A percentile compares a stretch with the other conserved stretches of the same genome.
phyloP scores from a whole-genome alignment of 257 asterid genomes.

The Ocimum tenuiflorum region DNA sequence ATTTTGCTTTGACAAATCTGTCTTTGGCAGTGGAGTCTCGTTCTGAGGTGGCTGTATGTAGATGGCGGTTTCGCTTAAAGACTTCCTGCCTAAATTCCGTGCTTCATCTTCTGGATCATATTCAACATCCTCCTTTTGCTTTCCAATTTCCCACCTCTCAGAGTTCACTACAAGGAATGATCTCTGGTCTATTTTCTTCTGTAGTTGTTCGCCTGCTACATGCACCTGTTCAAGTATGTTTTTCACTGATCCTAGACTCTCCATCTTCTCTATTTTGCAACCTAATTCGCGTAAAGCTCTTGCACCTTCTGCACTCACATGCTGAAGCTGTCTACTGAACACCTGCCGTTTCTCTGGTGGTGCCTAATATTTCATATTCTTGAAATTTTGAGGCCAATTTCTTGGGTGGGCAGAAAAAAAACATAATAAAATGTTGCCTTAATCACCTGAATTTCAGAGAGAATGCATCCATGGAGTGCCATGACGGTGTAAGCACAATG shows the following conservation, averaged over 20 bases:
- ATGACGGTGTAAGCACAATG: constrained; percentile 71
- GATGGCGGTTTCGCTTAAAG: constrained; percentile 39
- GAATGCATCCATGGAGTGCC: constrained; percentile 80
- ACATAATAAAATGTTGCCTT: neutral
- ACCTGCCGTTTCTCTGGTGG: constrained; percentile 64
- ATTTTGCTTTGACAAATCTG: constrained; percentile 18
- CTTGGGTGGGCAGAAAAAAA: too few relatives aligned
- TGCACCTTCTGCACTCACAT: constrained; percentile 52
- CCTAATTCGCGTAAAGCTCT: constrained; percentile 52
- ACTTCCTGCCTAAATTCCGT: constrained; percentile 23
- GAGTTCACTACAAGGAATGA: constrained; percentile 64
- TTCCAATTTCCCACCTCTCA: constrained; percentile 57
- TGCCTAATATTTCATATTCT: constrained; percentile 32
- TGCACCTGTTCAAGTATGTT: constrained; percentile 42
- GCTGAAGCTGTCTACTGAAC: constrained; percentile 50
- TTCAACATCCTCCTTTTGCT: constrained; percentile 16
- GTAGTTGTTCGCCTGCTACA: constrained; percentile 44
- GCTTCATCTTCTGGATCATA: constrained; percentile 30
- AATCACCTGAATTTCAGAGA: constrained; percentile 75
- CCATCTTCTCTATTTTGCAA: constrained; percentile 53
- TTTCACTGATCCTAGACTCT: constrained; percentile 31
- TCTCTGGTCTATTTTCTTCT: constrained; percentile 43
- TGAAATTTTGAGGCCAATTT: neutral
- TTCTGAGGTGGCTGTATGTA: constrained; percentile 25
- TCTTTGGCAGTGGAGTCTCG: constrained; percentile 6